Evolutionary conservation across 1,284 basidiomycete species (phyloP).

Genomic region (Microbotryum scabiosae): DNA sequence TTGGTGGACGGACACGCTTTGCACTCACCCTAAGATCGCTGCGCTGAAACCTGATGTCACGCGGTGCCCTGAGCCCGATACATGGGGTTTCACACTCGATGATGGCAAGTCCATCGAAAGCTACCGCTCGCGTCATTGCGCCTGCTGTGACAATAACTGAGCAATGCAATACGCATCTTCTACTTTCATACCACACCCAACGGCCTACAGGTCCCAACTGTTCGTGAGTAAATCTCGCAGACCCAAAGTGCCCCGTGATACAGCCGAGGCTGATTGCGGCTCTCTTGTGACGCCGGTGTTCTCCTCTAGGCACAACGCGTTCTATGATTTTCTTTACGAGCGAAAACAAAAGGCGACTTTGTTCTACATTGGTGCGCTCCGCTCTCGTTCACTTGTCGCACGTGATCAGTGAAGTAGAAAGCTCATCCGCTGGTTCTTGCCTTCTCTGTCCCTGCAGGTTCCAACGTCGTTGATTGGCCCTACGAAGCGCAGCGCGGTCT

Average conservation of each 20-base stretch:
- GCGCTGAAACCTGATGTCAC: conserved; percentile 18
- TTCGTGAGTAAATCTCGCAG: conserved; percentile 3
- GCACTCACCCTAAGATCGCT: conserved; percentile 26
- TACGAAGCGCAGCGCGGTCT: conserved; percentile 46
- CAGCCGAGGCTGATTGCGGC: background rate
- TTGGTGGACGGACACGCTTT: conserved; percentile 38
- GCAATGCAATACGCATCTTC: background rate
- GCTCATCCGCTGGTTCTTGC: conserved; percentile 25
- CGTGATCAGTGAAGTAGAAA: background rate
- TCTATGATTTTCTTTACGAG: conserved; percentile 46
- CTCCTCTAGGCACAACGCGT: conserved; percentile 40
- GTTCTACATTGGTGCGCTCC: conserved; percentile 22
- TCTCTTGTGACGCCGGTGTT: background rate
- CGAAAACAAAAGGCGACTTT: conserved; percentile 48
- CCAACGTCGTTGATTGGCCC: conserved; percentile 50
- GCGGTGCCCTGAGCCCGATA: conserved; percentile 43
- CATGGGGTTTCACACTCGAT: conserved; percentile 48
- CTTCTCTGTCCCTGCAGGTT: conserved; percentile 39
- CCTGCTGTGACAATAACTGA: conserved; percentile 26
- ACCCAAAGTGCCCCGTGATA: background rate
- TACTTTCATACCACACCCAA: no score
- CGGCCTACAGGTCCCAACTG: conserved; percentile 39
- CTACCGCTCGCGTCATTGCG: conserved; percentile 31
- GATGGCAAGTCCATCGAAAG: conserved; percentile 37
- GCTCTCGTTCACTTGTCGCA: conserved; percentile 30